Percentiles rank a stretch among this genome's conserved stretches.
Evolutionary conservation across 23 red algal genomes (phyloP).

Genomic region (Gracilaria caudata): DNA sequence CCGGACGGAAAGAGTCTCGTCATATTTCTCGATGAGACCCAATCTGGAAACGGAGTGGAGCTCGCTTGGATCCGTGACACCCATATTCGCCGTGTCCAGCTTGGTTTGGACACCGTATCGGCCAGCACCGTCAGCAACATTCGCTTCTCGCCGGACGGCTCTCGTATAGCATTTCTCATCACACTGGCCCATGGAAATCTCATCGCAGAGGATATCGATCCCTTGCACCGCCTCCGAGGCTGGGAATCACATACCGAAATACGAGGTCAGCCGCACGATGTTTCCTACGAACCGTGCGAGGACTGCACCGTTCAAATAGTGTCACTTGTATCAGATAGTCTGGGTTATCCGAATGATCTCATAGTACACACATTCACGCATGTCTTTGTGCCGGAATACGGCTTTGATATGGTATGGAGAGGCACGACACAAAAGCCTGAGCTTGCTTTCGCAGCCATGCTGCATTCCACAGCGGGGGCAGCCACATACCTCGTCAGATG

Average conservation of each 20-base stretch:
- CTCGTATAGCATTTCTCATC: conserved; percentile 53
- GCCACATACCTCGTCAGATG: conserved; percentile 66
- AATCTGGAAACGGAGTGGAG: conserved; percentile 24
- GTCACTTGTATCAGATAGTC: conserved; percentile 4
- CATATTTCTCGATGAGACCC: conserved; percentile 50
- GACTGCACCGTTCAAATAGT: conserved; percentile 63
- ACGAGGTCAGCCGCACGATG: conserved; percentile 6
- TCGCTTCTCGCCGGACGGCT: conserved; percentile 62
- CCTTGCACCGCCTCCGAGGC: conserved; percentile 60
- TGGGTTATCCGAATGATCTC: conserved; percentile 29
- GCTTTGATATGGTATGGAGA: conserved; percentile 76
- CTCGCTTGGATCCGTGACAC: conserved; percentile 40
- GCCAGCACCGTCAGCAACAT: conserved; percentile 67
- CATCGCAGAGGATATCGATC: conserved; percentile 23
- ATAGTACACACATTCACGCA: conserved; percentile 54
- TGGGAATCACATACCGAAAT: conserved; percentile 28
- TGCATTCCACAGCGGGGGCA: conserved; percentile 57
- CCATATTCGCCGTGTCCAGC: conserved; percentile 24
- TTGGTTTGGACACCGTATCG: conserved; percentile 53
- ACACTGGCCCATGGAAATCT: conserved; percentile 42
- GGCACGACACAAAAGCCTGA: conserved; percentile 11
- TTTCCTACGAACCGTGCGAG: conserved; percentile 54
- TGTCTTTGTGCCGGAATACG: conserved; percentile 75
- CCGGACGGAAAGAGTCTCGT: conserved; percentile 27
- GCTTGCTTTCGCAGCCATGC: conserved; percentile 70